Evolutionary conservation across 495 filamentous ascomycete genomes (phyloP), one percentile per base, ranked within the genome.

Genomic region (Pyrenopolyporus hunteri): DNA sequence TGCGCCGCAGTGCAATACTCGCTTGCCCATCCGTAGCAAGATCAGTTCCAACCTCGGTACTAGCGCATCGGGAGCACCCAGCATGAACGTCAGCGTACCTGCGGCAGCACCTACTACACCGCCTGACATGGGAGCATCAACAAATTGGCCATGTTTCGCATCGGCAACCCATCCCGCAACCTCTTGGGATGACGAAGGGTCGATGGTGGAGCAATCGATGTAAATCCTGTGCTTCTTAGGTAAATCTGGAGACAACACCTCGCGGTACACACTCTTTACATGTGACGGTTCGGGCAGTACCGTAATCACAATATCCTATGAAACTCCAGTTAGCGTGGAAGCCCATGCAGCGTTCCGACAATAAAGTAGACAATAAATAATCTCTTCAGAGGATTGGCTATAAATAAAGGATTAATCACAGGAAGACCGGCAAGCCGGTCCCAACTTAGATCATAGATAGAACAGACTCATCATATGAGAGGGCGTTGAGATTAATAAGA

Each of bases 181-280:
- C 54, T 85, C 79, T 51, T 82, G 82, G 2, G 89, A 92, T 1
- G 91, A 87, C 14, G 84, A 79, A 0, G 91, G 90, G 70, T 96
- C 91, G 54, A 96, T 95, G 7, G 91, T 96, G 3, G 91, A 95
- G 50, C 83, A 87, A 63, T 93, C 90, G 62, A 93, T 90, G 68
- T 91, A 91, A 17, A 92, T 64, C 14, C 87, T 85, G 37, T 83
- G 73, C 16, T 70, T 66, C 11, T 45, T n/a, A 6, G 82, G 70
- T 3, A 85, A 72, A n/a, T 75, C 70, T 23, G 63, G 72, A 13
- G 69, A 75, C 19, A 91, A 76, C 55, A 96, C 87, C 8, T 81
- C 78, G 31, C 81, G 71, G 63, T 87, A 94, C 14, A 92, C 86
- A 10, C 82, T 76, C 64, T 87, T 87, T 56, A 95, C 91, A 63